Evolutionary conservation across 2,329 filamentous ascomycete species (phyloP).

Genomic region (Hymenoscyphus fructigenus): DNA sequence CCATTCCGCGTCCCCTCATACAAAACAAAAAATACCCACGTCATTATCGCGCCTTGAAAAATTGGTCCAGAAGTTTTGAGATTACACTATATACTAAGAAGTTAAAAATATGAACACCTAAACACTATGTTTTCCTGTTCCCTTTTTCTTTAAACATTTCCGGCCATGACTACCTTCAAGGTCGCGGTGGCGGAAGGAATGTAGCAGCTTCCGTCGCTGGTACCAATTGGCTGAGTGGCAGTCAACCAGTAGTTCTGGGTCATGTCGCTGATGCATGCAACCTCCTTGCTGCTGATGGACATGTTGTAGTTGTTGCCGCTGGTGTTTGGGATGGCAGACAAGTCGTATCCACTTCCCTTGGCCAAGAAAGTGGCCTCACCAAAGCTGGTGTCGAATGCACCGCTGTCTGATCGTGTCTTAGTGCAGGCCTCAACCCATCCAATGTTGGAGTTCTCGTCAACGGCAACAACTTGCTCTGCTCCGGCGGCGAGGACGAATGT

Average conservation of each 20-base stretch:
- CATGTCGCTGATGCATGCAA: slow-evolving; percentile 28
- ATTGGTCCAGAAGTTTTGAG: slow-evolving; percentile 14
- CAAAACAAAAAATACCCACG: neutral
- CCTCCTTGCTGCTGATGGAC: slow-evolving; percentile 32
- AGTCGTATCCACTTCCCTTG: slow-evolving; percentile 32
- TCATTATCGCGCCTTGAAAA: neutral
- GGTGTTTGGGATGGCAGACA: slow-evolving; percentile 36
- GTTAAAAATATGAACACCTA: slow-evolving; percentile 13
- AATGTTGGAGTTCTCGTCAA: slow-evolving; percentile 31
- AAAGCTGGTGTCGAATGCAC: slow-evolving; percentile 31
- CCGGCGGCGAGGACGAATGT: slow-evolving; percentile 30
- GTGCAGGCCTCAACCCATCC: slow-evolving; percentile 26
- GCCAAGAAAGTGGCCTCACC: slow-evolving; percentile 31
- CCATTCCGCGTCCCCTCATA: neutral
- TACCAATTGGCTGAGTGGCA: slow-evolving; percentile 28
- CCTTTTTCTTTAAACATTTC: slow-evolving; percentile 17
- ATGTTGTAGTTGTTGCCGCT: slow-evolving; percentile 33
- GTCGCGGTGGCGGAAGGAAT: slow-evolving; percentile 26
- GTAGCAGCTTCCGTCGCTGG: slow-evolving; percentile 34
- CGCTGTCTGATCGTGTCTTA: slow-evolving; percentile 17
- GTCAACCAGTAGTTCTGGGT: slow-evolving; percentile 35
- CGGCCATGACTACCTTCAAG: slow-evolving; percentile 33
- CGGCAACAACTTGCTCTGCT: slow-evolving; percentile 29
- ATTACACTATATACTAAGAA: slow-evolving; percentile 29
- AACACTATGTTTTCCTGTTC: slow-evolving; percentile 1